Evolutionary conservation across 1,139 yeast genomes (phyloP).

Genomic region (Saccharomyces hybrid): DNA sequence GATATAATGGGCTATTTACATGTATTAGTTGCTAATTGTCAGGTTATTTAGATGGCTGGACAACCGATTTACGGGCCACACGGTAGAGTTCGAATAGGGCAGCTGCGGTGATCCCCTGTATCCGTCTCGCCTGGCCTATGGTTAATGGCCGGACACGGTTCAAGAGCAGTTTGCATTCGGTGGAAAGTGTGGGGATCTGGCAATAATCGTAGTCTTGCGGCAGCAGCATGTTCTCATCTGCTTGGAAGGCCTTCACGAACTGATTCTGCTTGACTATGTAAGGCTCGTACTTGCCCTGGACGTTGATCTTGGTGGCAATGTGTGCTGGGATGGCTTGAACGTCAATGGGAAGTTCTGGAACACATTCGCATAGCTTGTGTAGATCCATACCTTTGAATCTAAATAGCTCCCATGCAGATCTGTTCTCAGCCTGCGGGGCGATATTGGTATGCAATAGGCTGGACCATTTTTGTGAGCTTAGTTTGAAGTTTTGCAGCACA

Average conservation of each 20-base stretch:
- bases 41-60: conserved; percentile 1
- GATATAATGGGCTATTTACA: background rate
- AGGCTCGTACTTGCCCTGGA: conserved; percentile 79
- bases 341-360: conserved; percentile 32
- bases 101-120: conserved; percentile 91
- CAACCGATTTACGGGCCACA: conserved; percentile 21
- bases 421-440: conserved; percentile 40
- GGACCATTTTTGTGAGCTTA: conserved; percentile 60
- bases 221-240: conserved; percentile 67
- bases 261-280: conserved; percentile 67
- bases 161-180: conserved; percentile 64
- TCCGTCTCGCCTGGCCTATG: conserved; percentile 88
- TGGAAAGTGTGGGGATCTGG: conserved; percentile 47
- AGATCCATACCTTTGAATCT: conserved; percentile 38
- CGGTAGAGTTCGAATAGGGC: conserved; percentile 61
- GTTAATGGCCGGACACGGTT: conserved; percentile 79
- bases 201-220: conserved; percentile 62
- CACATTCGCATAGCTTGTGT: conserved; percentile 26
- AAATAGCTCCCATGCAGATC: conserved; percentile 51
- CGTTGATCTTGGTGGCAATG: conserved; percentile 54
- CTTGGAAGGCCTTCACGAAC: conserved; percentile 66
- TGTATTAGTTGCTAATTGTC: background rate
- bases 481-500: conserved; percentile 40
- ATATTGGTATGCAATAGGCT: conserved; percentile 33
- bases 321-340: conserved; percentile 41